phyloP scores from a whole-genome alignment of 2,329 filamentous ascomycete genomes.

The Aureobasidium zeae region DNA sequence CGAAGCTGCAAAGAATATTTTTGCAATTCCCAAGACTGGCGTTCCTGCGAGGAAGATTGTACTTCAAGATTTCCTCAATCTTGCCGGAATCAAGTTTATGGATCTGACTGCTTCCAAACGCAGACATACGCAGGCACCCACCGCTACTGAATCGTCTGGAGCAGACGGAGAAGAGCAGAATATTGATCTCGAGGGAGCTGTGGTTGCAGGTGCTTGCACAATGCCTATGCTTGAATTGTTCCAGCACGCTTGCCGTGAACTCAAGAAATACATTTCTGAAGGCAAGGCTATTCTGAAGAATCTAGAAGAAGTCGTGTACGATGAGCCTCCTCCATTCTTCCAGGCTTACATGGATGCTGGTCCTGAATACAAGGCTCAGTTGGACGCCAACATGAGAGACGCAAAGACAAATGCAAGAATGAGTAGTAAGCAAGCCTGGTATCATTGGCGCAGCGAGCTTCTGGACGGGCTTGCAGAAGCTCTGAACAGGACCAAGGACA shows the following conservation, averaged over 20 bases:
- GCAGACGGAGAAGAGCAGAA: conserved; percentile 22
- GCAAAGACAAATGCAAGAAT: conserved; percentile 87
- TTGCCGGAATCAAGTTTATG: conserved; percentile 98
- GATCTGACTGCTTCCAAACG: conserved; percentile 84
- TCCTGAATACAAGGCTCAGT: conserved; percentile 70
- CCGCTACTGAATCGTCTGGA: conserved; percentile 24
- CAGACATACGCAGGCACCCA: conserved; percentile 65
- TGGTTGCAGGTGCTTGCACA: conserved; percentile 83
- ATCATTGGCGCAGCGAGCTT: conserved; percentile 90
- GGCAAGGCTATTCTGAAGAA: conserved; percentile 81
- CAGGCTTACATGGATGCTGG: conserved; percentile 81
- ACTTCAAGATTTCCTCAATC: conserved; percentile 83
- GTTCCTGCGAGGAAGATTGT: conserved; percentile 37
- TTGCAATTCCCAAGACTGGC: conserved; percentile 13
- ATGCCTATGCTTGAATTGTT: conserved; percentile 90
- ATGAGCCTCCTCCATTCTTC: conserved; percentile 86
- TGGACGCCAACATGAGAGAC: conserved; percentile 97
- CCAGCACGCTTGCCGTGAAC: conserved; percentile 85
- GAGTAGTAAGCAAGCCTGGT: conserved; percentile 93
- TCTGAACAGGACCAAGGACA: conserved; percentile 63
- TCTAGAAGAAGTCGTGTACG: conserved; percentile 79
- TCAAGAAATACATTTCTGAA: conserved; percentile 94
- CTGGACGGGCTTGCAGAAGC: conserved; percentile 74
- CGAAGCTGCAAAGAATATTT: conserved; percentile 24
- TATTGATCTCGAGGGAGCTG: conserved; percentile 57